A percentile compares a stretch with the other conserved stretches of the same genome.
phyloP scores from a whole-genome alignment of 2,329 filamentous ascomycete species.

The Pyrenophora teres region DNA sequence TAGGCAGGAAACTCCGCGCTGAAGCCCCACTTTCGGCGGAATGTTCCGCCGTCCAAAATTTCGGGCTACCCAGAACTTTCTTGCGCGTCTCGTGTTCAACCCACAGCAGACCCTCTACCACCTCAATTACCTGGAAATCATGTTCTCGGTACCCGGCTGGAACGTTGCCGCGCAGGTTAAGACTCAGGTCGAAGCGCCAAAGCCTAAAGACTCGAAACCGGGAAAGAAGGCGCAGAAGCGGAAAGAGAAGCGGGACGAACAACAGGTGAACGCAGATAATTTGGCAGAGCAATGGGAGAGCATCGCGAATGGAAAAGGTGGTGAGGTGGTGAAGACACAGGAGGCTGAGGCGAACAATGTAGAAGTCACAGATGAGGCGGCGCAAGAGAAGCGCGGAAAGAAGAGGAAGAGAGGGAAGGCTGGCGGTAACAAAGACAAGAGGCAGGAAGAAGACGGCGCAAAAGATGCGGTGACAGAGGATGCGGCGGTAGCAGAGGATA shows the following conservation, averaged over 20 bases:
- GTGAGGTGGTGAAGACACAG: slow-evolving; percentile 39
- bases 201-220: slow-evolving; percentile 43
- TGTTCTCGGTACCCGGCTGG: slow-evolving; percentile 97
- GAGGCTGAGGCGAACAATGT: slow-evolving; percentile 66
- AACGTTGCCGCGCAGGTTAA: slow-evolving; percentile 78
- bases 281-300: slow-evolving; percentile 49
- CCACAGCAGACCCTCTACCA: neutral
- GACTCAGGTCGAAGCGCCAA: slow-evolving; percentile 62
- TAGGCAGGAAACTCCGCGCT: slow-evolving; percentile 17
- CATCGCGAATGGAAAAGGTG: slow-evolving; percentile 53
- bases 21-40: slow-evolving; percentile 27
- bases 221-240: slow-evolving; percentile 63
- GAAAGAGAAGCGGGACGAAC: slow-evolving; percentile 65
- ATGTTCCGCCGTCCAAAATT: slow-evolving; percentile 27
- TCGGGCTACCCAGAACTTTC: slow-evolving; percentile 9
- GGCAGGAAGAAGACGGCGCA: slow-evolving; percentile 31
- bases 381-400: slow-evolving; percentile 45
- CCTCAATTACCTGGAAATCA: slow-evolving; percentile 42
- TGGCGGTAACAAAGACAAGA: slow-evolving; percentile 26
- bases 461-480: slow-evolving; percentile 21
- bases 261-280: slow-evolving; percentile 74
- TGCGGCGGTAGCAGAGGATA: slow-evolving; percentile 34
- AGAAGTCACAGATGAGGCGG: slow-evolving; percentile 32
- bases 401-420: slow-evolving; percentile 40
- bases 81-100: neutral